These are phyloP conservation scores for Hanseniaspora vineae DNA, from an alignment of 805 yeast genomes.

Conservation along the genomic window DNA sequence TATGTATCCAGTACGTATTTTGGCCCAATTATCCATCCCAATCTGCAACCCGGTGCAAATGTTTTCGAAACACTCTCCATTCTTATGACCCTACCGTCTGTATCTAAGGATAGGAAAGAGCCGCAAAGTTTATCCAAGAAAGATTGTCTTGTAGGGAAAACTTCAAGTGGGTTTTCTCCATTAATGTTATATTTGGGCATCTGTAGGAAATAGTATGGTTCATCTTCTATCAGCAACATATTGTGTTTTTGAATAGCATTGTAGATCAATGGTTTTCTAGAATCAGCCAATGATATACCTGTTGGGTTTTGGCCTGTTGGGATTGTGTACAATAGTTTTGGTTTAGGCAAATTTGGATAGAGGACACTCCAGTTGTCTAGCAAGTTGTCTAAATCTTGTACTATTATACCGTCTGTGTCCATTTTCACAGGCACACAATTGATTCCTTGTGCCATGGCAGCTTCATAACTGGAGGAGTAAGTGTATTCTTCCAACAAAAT, in stretches of 20 bases:
- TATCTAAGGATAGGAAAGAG: constrained; percentile 58
- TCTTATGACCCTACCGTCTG: constrained; percentile 66
- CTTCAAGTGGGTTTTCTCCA: constrained; percentile 25
- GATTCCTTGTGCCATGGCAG: constrained; percentile 54
- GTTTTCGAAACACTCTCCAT: constrained; percentile 72
- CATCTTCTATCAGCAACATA: constrained; percentile 75
- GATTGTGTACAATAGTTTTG: constrained; percentile 72
- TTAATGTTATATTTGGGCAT: constrained; percentile 52
- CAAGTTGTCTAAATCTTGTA: constrained; percentile 43
- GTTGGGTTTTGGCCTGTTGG: constrained; percentile 95
- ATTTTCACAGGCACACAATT: constrained; percentile 52
- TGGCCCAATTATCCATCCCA: constrained; percentile 67
- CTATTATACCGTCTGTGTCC: constrained; percentile 62
- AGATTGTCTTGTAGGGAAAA: constrained; percentile 22
- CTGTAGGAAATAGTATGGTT: constrained; percentile 88
- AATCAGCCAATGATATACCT: constrained; percentile 60
- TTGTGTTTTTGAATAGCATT: constrained; percentile 64
- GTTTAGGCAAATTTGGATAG: constrained; percentile 36
- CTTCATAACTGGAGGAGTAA: constrained; percentile 68
- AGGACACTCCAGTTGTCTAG: constrained; percentile 49
- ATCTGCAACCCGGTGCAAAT: constrained; percentile 63
- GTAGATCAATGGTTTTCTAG: constrained; percentile 62
- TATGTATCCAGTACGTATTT: constrained; percentile 36
- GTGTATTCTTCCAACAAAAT: constrained; percentile 63
- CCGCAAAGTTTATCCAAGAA: constrained; percentile 40